phyloP scores from a whole-genome alignment of 352 stramenopile genomes.

The Stramenopiles sp. region DNA sequence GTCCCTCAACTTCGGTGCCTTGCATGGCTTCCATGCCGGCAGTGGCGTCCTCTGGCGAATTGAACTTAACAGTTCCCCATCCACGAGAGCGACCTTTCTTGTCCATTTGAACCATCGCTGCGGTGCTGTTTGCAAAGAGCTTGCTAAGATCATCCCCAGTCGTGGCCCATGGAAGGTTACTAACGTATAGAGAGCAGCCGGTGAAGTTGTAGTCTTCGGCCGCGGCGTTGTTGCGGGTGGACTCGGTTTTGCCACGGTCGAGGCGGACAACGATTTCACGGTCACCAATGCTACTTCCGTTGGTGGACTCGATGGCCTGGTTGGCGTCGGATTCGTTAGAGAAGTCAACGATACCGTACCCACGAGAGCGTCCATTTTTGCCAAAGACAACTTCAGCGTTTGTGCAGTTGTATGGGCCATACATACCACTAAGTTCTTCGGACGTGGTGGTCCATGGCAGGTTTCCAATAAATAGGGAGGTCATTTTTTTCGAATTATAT shows the following conservation, averaged over 20 bases:
- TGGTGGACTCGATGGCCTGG: neutral
- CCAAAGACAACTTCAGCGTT: neutral
- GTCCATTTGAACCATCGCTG: neutral
- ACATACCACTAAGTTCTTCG: neutral
- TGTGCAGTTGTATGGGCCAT: neutral
- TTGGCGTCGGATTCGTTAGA: neutral
- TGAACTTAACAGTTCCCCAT: neutral
- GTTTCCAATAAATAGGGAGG: neutral
- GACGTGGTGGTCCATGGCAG: neutral
- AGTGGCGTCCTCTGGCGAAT: neutral
- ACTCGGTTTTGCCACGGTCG: neutral
- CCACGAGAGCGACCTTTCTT: neutral
- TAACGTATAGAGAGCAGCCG: neutral
- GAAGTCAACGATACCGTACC: neutral
- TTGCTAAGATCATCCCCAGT: neutral
- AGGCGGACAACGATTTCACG: neutral
- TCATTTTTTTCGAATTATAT: neutral
- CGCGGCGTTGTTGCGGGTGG: neutral
- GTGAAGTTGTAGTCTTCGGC: constrained; percentile 2
- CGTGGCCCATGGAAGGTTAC: neutral
- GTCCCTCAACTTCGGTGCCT: neutral
- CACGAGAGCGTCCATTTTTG: neutral
- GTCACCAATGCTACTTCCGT: neutral
- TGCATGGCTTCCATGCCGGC: neutral
- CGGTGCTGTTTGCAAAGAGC: neutral